Evolutionary conservation across 2,329 filamentous ascomycete species (phyloP).

Genomic region (Conoideocrella luteorostrata): DNA sequence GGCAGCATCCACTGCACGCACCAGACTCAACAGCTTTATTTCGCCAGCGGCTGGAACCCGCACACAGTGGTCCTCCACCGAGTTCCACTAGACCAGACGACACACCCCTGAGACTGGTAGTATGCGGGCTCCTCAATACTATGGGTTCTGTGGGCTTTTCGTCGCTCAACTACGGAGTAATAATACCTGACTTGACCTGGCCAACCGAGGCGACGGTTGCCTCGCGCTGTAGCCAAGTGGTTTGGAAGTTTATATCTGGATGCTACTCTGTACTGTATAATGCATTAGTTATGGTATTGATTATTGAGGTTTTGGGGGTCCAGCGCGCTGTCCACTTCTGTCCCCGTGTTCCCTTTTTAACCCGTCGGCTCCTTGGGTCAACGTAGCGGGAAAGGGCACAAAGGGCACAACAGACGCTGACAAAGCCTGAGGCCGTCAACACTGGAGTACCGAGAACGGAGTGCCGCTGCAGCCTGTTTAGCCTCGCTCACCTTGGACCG

Average conservation of each 20-base stretch:
- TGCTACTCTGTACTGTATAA: too few species aligned
- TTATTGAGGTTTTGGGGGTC: too few species aligned
- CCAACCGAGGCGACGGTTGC: not conserved
- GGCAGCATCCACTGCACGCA: not conserved
- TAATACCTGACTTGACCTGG: not conserved
- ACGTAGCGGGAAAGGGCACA: too few species aligned
- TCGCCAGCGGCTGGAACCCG: conserved; percentile 8
- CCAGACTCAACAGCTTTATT: not conserved
- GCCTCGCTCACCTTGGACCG: not conserved
- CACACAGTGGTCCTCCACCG: conserved; percentile 7
- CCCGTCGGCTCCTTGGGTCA: not conserved
- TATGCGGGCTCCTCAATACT: not conserved
- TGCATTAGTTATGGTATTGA: too few species aligned
- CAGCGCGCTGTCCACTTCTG: too few species aligned
- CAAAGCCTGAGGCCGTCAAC: not conserved
- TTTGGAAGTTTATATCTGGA: too few species aligned
- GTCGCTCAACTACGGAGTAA: conserved; percentile 5
- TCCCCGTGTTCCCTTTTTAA: not conserved
- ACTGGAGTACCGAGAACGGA: not conserved
- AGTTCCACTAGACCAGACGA: conserved; percentile 1
- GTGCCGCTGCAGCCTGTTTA: too few species aligned
- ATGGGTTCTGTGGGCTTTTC: not conserved
- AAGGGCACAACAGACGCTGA: too few species aligned
- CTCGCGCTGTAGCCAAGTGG: too few species aligned
- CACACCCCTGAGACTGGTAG: not conserved